phyloP scores from a whole-genome alignment of 495 filamentous ascomycete genomes.

The Talaromyces liani region DNA sequence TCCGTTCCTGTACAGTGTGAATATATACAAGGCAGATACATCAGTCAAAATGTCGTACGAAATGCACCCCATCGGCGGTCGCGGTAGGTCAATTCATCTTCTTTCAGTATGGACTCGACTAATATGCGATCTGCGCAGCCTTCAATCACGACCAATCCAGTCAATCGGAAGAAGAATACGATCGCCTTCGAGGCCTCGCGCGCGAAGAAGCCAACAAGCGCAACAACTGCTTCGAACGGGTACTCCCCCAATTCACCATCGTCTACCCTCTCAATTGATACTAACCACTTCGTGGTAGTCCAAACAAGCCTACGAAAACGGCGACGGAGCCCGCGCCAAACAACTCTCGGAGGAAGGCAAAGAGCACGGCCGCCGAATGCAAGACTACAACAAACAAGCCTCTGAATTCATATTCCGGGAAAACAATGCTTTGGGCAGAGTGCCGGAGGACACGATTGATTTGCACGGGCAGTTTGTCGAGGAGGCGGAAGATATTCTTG shows the following conservation, averaged over 20 bases:
- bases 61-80: slow-evolving; percentile 55
- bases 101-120: background rate
- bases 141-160: slow-evolving; percentile 68
- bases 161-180: slow-evolving; percentile 79
- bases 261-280: background rate
- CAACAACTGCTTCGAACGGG: slow-evolving; percentile 63
- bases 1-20: background rate
- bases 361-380: slow-evolving; percentile 66
- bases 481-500: slow-evolving; percentile 86
- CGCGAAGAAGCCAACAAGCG: slow-evolving; percentile 70
- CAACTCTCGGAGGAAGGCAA: slow-evolving; percentile 79
- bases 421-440: slow-evolving; percentile 70
- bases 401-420: slow-evolving; percentile 90
- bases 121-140: slow-evolving; percentile 38
- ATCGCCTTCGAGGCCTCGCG: slow-evolving; percentile 79
- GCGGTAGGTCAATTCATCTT: slow-evolving; percentile 31
- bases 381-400: slow-evolving; percentile 78
- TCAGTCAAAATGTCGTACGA: slow-evolving; percentile 46
- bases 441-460: slow-evolving; percentile 79
- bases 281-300: slow-evolving; percentile 36
- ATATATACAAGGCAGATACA: background rate
- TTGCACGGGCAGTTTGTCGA: slow-evolving; percentile 89
- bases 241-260: slow-evolving; percentile 20
- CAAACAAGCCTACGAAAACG: slow-evolving; percentile 69
- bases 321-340: slow-evolving; percentile 75